Evolutionary conservation across 148 eudicot genomes (phyloP), one percentile per base, ranked within the genome.

Genomic region (Pouteria glomerata): DNA sequence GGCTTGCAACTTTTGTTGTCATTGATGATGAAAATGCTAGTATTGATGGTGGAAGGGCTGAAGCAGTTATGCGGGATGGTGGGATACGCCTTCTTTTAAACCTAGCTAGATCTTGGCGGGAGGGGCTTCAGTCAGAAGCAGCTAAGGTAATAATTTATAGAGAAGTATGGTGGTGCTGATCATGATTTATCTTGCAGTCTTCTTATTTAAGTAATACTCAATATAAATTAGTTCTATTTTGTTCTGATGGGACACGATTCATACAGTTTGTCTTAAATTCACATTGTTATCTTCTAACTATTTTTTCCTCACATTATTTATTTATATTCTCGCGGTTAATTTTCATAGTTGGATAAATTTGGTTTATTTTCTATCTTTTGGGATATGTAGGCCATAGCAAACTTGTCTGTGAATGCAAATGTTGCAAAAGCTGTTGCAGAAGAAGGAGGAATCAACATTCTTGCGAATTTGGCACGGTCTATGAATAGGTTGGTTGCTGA

Each of bases 391-490:
- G 99, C 99, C 59, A 87, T 95, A 77, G 99, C 99, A 66, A 95
- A 90, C 84, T 85, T 95, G 79, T 95, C 99, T 1, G 97, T 95
- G 71, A 95, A 95, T 80, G 78, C 90, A 70, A 87, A 83, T 75
- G 96, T 95, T 75, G 99, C 99, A 39, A 95, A 92, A 85, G 90
- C 99, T 52, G 96, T 95, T 69, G 99, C 99, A 21, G 97, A 90
- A 63, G 97, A 88, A 77, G 97, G 92, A 66, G 99, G 99, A 33
- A 90, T 95, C 66, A 74, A 74, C 44, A 87, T 92, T 71, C 96
- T 95, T 71, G 86, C 90, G 8, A 84, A 82, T 74, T 76, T 95
- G 77, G 97, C 97, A 29, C 88, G 84, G 83, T 92, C 99, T 57
- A 85, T 83, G 93, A 95, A 95, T 76, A 92, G 85, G 83, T 79